Evolutionary conservation across 352 stramenopile genomes (phyloP).

Genomic region (Globisporangium iwayamae): DNA sequence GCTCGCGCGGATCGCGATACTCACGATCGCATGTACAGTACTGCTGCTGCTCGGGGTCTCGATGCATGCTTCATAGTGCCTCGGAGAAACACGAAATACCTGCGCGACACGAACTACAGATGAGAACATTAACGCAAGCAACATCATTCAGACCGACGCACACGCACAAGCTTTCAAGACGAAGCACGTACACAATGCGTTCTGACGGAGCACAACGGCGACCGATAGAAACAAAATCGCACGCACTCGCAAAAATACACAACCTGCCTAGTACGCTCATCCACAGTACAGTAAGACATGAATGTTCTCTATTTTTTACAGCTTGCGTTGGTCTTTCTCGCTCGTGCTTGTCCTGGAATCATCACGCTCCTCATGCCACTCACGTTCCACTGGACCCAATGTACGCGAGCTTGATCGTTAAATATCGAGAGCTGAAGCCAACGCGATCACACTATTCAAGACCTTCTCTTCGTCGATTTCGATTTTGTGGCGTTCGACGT

Average conservation of each 20-base stretch:
- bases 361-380: neutral
- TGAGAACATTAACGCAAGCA: neutral
- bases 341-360: neutral
- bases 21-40: constrained; percentile 26
- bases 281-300: constrained; percentile 5
- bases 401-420: neutral
- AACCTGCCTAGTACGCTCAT: too few species aligned
- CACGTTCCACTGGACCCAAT: too few species aligned
- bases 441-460: neutral
- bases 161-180: neutral
- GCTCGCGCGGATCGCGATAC: constrained; percentile 29
- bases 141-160: neutral
- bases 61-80: constrained; percentile 17
- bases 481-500: constrained; percentile 13
- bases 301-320: neutral
- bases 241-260: neutral
- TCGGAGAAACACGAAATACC: neutral
- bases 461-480: constrained; percentile 8
- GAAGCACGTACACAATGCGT: neutral
- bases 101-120: neutral
- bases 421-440: neutral
- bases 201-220: neutral
- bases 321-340: too few species aligned
- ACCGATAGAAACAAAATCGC: neutral
- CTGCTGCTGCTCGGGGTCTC: constrained; percentile 39